These are phyloP conservation scores for Fraxinus sp. DNA, from an alignment of 305 asterid genomes.

Conservation along the genomic window DNA sequence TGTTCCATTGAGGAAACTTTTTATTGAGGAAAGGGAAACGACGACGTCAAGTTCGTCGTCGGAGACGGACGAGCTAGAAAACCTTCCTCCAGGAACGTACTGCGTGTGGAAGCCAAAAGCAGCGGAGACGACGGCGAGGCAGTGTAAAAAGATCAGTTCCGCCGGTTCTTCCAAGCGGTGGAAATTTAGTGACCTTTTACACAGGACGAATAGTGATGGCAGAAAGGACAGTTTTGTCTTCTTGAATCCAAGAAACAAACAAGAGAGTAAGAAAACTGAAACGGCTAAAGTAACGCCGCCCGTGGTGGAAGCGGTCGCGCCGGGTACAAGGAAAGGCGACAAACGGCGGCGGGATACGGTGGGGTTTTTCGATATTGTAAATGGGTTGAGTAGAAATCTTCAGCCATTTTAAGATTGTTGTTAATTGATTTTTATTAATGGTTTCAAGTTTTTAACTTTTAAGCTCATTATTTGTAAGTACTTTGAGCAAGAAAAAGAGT, in stretches of 20 bases:
- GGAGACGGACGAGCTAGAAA: slow-evolving; percentile 22
- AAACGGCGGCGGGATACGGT: background rate
- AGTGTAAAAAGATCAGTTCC: slow-evolving; percentile 24
- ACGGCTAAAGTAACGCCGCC: background rate
- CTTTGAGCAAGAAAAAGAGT: background rate
- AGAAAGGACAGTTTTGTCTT: slow-evolving; percentile 16
- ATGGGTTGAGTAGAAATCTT: background rate
- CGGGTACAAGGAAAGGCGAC: background rate
- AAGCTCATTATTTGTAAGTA: background rate
- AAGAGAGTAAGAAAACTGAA: background rate
- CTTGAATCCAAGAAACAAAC: background rate
- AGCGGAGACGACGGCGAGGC: background rate
- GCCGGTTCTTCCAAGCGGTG: slow-evolving; percentile 19
- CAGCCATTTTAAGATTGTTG: background rate
- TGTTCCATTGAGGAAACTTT: slow-evolving; percentile 19
- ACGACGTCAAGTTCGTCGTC: slow-evolving; percentile 21
- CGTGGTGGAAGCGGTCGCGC: background rate
- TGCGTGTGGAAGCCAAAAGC: slow-evolving; percentile 23
- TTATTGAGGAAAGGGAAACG: slow-evolving; percentile 16
- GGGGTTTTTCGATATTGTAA: background rate
- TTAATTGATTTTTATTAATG: background rate
- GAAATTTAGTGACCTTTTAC: slow-evolving; percentile 24
- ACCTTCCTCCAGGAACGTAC: slow-evolving; percentile 16
- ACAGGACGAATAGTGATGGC: slow-evolving; percentile 22
- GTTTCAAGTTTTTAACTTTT: background rate